Evolutionary conservation across 163 green algal species (phyloP).

Genomic region (Scenedesmus sp.): DNA sequence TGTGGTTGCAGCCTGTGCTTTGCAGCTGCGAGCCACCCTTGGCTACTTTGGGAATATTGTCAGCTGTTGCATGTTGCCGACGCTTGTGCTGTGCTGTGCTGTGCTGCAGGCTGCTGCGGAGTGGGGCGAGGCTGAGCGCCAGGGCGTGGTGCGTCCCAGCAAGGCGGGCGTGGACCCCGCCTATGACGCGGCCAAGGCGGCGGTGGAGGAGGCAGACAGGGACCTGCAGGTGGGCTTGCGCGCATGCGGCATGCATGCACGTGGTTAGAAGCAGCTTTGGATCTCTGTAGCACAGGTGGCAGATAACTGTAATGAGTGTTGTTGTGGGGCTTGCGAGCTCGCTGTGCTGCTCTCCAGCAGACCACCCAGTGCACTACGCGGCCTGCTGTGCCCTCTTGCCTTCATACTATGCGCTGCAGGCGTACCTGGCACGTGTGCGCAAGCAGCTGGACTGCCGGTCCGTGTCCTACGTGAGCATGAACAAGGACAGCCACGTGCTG

Average conservation of each 20-base stretch:
- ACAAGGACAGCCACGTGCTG: conserved; percentile 93
- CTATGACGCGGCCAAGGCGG: conserved; percentile 77
- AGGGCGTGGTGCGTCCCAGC: conserved; percentile 79
- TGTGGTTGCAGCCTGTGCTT: neutral
- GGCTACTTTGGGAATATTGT: neutral
- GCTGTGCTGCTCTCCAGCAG: neutral
- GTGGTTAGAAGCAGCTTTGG: too few species aligned
- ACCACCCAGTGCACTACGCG: neutral
- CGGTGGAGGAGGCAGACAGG: conserved; percentile 61
- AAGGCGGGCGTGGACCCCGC: conserved; percentile 74
- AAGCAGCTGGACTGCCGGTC: conserved; percentile 43
- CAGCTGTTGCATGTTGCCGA: neutral
- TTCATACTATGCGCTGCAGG: neutral
- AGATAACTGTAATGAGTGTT: too few species aligned
- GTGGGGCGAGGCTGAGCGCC: conserved; percentile 87
- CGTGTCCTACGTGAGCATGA: conserved; percentile 78
- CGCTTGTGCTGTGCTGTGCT: neutral
- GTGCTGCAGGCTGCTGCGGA: conserved; percentile 76
- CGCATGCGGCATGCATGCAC: neutral
- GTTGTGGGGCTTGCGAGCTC: too few species aligned
- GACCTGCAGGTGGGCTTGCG: conserved; percentile 56
- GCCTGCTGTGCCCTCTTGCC: neutral
- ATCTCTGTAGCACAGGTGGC: too few species aligned
- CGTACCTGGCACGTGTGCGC: conserved; percentile 69
- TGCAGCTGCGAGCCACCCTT: neutral